Evolutionary conservation across 768 basidiomycete genomes (phyloP).

Genomic region (Gloeophyllum trabeum): DNA sequence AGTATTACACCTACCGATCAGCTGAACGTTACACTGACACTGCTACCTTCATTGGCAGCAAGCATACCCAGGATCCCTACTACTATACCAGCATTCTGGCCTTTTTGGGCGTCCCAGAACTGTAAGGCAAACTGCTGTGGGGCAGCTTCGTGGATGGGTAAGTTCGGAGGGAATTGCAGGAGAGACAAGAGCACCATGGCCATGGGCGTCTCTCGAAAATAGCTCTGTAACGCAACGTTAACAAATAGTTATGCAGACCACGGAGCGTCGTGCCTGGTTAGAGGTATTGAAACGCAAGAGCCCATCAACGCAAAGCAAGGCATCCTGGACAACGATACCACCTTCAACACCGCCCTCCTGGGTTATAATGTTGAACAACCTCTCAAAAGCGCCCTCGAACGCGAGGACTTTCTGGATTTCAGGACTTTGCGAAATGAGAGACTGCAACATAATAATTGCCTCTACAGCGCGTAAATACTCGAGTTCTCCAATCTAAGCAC

Average conservation of each 20-base stretch:
- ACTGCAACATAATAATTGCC: slow-evolving; percentile 72
- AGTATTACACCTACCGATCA: slow-evolving; percentile 3
- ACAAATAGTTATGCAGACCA: background rate
- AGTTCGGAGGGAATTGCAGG: slow-evolving; percentile 56
- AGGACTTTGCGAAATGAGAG: slow-evolving; percentile 73
- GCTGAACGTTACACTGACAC: slow-evolving; percentile 27
- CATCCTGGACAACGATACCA: slow-evolving; percentile 75
- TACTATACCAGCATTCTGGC: slow-evolving; percentile 67
- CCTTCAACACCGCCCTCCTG: slow-evolving; percentile 90
- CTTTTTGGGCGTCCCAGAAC: slow-evolving; percentile 92
- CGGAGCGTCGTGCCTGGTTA: slow-evolving; percentile 59
- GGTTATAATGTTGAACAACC: slow-evolving; percentile 78
- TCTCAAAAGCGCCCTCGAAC: slow-evolving; percentile 95
- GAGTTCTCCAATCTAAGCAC: background rate
- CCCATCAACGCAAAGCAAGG: slow-evolving; percentile 78
- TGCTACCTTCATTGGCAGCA: slow-evolving; percentile 56
- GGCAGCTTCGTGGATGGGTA: slow-evolving; percentile 43
- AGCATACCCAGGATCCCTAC: slow-evolving; percentile 83
- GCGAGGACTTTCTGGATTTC: slow-evolving; percentile 96
- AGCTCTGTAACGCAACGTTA: slow-evolving; percentile 83
- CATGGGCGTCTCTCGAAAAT: slow-evolving; percentile 85
- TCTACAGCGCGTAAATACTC: slow-evolving; percentile 32
- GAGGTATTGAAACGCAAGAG: slow-evolving; percentile 87
- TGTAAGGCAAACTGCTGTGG: slow-evolving; percentile 91
- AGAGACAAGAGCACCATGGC: slow-evolving; percentile 55